Conservation (phyloP, 345 rosid species). For the Gossypium ekmanianum region DNA sequence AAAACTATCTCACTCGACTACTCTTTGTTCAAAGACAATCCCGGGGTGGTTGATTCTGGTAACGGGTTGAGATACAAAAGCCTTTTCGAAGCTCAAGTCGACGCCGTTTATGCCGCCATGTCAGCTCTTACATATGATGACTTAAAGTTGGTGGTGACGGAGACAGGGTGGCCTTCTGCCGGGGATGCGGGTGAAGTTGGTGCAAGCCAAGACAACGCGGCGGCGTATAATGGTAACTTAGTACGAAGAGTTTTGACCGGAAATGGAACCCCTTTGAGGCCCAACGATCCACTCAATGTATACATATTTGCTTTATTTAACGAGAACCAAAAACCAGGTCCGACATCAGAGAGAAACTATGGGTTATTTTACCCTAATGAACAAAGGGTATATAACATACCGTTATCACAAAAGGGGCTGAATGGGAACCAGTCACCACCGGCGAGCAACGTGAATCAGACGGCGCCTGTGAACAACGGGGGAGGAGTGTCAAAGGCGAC, state of each 20-base stretch:
- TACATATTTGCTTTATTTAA: slow-evolving; percentile 85
- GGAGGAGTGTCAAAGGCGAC: slow-evolving; percentile 12
- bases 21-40: slow-evolving; percentile 59
- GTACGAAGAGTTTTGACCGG: slow-evolving; percentile 62
- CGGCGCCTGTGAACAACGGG: slow-evolving; percentile 11
- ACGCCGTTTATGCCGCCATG: slow-evolving; percentile 89
- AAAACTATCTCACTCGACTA: slow-evolving; percentile 65
- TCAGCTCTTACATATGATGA: slow-evolving; percentile 56
- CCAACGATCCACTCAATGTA: slow-evolving; percentile 55
- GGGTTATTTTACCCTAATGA: slow-evolving; percentile 82
- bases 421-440: slow-evolving; percentile 14
- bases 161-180: slow-evolving; percentile 96
- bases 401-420: slow-evolving; percentile 32
- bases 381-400: slow-evolving; percentile 68
- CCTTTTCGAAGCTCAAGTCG: slow-evolving; percentile 84
- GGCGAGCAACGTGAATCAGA: neutral
- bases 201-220: slow-evolving; percentile 62
- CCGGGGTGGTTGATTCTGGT: slow-evolving; percentile 72
- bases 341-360: slow-evolving; percentile 87
- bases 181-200: slow-evolving; percentile 81
- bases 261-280: slow-evolving; percentile 78
- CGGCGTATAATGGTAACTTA: slow-evolving; percentile 76
- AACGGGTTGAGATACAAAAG: slow-evolving; percentile 65
- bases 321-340: slow-evolving; percentile 77
- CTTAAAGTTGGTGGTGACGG: slow-evolving; percentile 62